These are phyloP conservation scores for Lotus japonicus DNA, from an alignment of 306 rosid species.

Conservation along the genomic window DNA sequence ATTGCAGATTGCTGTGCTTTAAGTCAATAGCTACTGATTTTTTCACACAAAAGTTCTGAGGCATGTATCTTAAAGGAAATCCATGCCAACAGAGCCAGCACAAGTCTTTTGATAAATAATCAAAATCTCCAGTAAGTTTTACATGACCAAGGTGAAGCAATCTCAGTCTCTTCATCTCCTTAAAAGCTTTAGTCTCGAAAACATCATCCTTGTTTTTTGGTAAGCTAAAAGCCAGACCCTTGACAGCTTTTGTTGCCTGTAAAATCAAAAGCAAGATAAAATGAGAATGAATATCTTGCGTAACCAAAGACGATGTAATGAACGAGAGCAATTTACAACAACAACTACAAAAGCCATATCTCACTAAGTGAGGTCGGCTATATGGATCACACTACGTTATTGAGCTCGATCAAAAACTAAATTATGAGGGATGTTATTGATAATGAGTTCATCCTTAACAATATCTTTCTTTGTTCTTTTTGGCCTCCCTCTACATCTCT, in stretches of 20 bases:
- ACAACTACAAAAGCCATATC: no score
- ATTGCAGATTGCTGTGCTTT: background rate
- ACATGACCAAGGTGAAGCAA: conserved; percentile 12
- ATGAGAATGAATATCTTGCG: background rate
- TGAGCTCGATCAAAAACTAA: no score
- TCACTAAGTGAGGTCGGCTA: no score
- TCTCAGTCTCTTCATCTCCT: background rate
- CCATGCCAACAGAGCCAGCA: conserved; percentile 12
- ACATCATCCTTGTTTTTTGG: background rate
- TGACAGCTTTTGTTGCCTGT: background rate
- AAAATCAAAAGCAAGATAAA: background rate
- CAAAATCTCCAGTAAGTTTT: conserved; percentile 1
- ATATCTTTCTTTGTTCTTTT: no score
- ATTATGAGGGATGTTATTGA: no score
- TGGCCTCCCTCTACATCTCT: no score
- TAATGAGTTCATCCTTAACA: no score
- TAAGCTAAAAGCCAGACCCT: background rate
- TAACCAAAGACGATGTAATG: no score
- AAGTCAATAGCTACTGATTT: background rate
- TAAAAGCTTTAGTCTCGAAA: background rate
- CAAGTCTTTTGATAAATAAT: background rate
- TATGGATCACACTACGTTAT: no score
- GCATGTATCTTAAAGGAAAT: background rate
- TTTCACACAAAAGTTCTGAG: background rate
- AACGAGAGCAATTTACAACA: no score